Percentiles rank a stretch among this genome's conserved stretches.
phyloP scores from a whole-genome alignment of 2,329 filamentous ascomycete species.

The Fusarium nodosum region DNA sequence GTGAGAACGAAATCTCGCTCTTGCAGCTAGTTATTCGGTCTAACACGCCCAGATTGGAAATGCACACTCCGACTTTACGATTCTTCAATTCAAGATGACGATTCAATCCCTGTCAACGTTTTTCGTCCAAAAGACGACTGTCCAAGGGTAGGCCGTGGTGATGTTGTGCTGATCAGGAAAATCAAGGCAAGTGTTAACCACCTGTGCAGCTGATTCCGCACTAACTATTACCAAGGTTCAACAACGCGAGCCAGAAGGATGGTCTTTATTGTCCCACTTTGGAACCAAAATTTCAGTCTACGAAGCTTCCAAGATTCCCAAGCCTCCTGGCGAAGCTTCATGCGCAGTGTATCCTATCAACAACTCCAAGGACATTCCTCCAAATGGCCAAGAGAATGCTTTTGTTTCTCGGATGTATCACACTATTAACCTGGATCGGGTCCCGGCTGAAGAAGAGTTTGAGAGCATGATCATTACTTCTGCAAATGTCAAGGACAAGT shows the following conservation, averaged over 20 bases:
- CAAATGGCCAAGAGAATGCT: constrained; percentile 51
- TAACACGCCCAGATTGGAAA: constrained; percentile 66
- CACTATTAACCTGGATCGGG: constrained; percentile 56
- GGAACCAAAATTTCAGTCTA: constrained; percentile 63
- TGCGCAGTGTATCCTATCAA: constrained; percentile 46
- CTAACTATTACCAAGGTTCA: constrained; percentile 58
- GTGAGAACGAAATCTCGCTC: constrained; percentile 56
- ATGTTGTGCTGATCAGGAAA: constrained; percentile 62
- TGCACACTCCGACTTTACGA: constrained; percentile 73
- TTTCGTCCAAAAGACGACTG: constrained; percentile 68
- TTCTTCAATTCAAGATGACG: constrained; percentile 62
- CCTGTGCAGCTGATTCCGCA: background rate
- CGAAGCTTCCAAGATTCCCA: constrained; percentile 49
- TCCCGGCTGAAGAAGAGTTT: constrained; percentile 63
- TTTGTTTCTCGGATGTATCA: constrained; percentile 66
- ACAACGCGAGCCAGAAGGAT: constrained; percentile 45
- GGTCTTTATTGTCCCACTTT: constrained; percentile 62
- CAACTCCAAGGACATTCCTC: constrained; percentile 40
- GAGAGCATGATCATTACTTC: constrained; percentile 56
- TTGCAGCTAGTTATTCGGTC: constrained; percentile 1
- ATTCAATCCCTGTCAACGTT: constrained; percentile 65
- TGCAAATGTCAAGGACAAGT: constrained; percentile 66
- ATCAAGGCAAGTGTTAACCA: constrained; percentile 61
- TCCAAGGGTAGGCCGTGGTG: constrained; percentile 60
- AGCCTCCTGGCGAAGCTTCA: constrained; percentile 55